Evolutionary conservation across 2,329 filamentous ascomycete species (phyloP).

Genomic region (Alternaria tenuissima): DNA sequence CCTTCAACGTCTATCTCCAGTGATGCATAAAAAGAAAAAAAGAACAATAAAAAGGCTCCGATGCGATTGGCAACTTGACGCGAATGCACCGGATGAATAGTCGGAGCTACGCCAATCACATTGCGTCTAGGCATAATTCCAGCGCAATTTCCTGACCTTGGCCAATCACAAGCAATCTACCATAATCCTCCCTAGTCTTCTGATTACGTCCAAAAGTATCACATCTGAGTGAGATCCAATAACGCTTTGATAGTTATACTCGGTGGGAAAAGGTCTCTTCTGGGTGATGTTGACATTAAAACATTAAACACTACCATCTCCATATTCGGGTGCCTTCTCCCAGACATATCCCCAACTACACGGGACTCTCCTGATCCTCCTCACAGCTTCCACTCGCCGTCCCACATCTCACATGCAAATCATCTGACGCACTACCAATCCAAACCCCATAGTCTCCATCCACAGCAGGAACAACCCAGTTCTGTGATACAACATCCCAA

Average conservation of each 20-base stretch:
- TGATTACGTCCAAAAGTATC: not conserved
- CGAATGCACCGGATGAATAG: slow-evolving; percentile 3
- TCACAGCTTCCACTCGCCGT: slow-evolving; percentile 44
- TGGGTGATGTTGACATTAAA: not conserved
- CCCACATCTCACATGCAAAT: slow-evolving; percentile 60
- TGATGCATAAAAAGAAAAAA: not conserved
- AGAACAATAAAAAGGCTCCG: not conserved
- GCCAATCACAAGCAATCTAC: slow-evolving; percentile 8
- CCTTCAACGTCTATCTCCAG: not conserved
- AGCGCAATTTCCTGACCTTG: slow-evolving; percentile 7
- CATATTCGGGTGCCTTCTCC: not conserved
- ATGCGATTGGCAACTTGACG: not conserved
- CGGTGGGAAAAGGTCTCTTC: not conserved
- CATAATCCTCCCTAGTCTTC: not conserved
- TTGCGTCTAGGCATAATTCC: slow-evolving; percentile 8
- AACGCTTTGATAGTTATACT: not conserved
- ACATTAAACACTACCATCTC: not conserved
- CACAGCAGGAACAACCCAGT: slow-evolving; percentile 61
- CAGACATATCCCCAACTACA: slow-evolving; percentile 16
- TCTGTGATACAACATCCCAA: slow-evolving; percentile 67
- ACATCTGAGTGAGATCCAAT: not conserved
- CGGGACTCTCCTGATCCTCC: slow-evolving; percentile 31
- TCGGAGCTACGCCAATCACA: slow-evolving; percentile 11
- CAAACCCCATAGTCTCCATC: slow-evolving; percentile 58
- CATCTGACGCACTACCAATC: slow-evolving; percentile 66